phyloP scores from a whole-genome alignment of 1,284 basidiomycete species.

The Pulchroboletus neoregius region DNA sequence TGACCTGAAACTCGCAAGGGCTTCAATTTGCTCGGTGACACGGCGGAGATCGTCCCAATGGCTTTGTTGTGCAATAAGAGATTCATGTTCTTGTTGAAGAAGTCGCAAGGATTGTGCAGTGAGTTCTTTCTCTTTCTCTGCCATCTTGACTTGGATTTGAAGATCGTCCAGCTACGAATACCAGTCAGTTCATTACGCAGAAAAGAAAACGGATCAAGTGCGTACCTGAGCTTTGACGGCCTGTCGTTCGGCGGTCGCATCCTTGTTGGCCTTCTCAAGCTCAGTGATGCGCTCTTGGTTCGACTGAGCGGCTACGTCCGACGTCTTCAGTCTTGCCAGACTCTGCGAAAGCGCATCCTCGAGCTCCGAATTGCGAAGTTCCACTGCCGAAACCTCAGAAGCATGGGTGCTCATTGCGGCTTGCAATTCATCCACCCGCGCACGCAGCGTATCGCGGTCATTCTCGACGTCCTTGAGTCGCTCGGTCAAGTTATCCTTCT shows the following conservation, averaged over 20 bases:
- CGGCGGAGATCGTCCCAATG: slow-evolving; percentile 70
- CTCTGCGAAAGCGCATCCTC: slow-evolving; percentile 68
- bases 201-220: slow-evolving; percentile 2
- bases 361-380: slow-evolving; percentile 55
- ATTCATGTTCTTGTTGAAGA: slow-evolving; percentile 59
- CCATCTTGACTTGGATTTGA: slow-evolving; percentile 53
- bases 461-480: slow-evolving; percentile 55
- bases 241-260: slow-evolving; percentile 51
- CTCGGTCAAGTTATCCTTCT: slow-evolving; percentile 68
- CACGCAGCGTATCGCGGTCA: slow-evolving; percentile 58
- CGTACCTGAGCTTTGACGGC: slow-evolving; percentile 56
- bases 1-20: slow-evolving; percentile 54
- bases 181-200: not conserved
- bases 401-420: slow-evolving; percentile 41
- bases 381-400: slow-evolving; percentile 46
- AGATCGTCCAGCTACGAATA: slow-evolving; percentile 52
- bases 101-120: slow-evolving; percentile 45
- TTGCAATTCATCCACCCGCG: slow-evolving; percentile 54
- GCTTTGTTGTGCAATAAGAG: slow-evolving; percentile 53
- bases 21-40: slow-evolving; percentile 65
- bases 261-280: slow-evolving; percentile 57
- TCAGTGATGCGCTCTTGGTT: slow-evolving; percentile 55
- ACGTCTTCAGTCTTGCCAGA: slow-evolving; percentile 62
- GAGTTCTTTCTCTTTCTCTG: slow-evolving; percentile 58
- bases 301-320: slow-evolving; percentile 59